A percentile compares a stretch with the other conserved stretches of the same genome.
These are phyloP conservation scores for Trametes pubescens DNA, from an alignment of 1,284 basidiomycete species.

Conservation along the genomic window DNA sequence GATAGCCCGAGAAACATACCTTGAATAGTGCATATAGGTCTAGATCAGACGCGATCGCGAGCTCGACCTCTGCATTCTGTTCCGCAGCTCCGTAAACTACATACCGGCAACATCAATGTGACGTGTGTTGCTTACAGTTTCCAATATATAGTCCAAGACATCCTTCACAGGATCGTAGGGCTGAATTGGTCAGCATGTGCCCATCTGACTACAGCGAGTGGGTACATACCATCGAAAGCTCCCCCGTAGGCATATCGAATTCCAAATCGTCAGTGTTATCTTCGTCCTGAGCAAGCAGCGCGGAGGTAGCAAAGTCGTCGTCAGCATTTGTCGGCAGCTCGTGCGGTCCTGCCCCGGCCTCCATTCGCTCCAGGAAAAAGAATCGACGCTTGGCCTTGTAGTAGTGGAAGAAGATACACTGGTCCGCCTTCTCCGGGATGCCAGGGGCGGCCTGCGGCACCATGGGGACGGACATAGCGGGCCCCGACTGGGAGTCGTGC, in stretches of 20 bases:
- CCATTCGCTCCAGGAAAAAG: conserved; percentile 14
- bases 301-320: background rate
- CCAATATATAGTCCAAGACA: conserved; percentile 33
- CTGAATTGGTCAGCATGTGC: background rate
- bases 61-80: conserved; percentile 29
- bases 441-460: background rate
- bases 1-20: conserved; percentile 4
- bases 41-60: conserved; percentile 32
- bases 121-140: conserved; percentile 17
- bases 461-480: background rate
- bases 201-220: background rate
- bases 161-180: conserved; percentile 24
- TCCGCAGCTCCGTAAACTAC: background rate
- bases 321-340: conserved; percentile 13
- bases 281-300: background rate
- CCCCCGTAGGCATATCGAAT: conserved; percentile 5
- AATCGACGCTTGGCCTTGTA: conserved; percentile 33
- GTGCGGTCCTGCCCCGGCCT: conserved; percentile 32
- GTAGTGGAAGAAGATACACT: conserved; percentile 37
- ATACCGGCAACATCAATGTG: no score
- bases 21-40: conserved; percentile 31
- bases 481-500: background rate
- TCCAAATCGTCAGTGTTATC: conserved; percentile 5
- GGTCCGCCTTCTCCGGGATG: conserved; percentile 18
- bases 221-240: background rate